Evolutionary conservation across 2,329 filamentous ascomycete genomes (phyloP).

Genomic region (Clonostachys chloroleuca): DNA sequence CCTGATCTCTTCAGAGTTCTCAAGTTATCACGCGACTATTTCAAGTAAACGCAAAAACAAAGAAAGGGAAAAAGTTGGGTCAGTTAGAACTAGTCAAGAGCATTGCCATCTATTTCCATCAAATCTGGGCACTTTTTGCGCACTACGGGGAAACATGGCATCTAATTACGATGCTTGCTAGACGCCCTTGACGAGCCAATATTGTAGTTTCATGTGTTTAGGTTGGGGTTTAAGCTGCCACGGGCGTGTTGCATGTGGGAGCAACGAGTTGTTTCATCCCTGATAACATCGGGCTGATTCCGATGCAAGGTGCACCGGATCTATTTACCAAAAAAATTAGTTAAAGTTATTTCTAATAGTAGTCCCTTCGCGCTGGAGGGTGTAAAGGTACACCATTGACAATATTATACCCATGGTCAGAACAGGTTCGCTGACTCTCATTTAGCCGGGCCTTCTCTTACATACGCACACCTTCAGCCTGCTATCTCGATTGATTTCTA

Average conservation of each 20-base stretch:
- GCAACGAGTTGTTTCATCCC: slow-evolving; percentile 54
- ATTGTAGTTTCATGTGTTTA: slow-evolving; percentile 75
- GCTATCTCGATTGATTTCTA: too few relatives aligned
- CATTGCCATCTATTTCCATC: too few relatives aligned
- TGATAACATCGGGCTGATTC: slow-evolving; percentile 75
- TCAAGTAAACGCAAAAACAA: too few relatives aligned
- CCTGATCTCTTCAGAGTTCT: too few relatives aligned
- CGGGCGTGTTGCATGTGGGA: slow-evolving; percentile 78
- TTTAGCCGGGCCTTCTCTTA: slow-evolving; percentile 57
- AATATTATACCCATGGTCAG: too few relatives aligned
- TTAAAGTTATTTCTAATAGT: slow-evolving; percentile 73
- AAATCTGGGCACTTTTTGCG: too few relatives aligned
- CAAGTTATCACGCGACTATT: too few relatives aligned
- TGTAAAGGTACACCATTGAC: slow-evolving; percentile 46
- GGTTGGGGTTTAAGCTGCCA: slow-evolving; percentile 70
- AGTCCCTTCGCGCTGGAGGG: slow-evolving; percentile 66
- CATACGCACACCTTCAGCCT: slow-evolving; percentile 66
- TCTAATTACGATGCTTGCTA: slow-evolving; percentile 34
- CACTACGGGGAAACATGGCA: too few relatives aligned
- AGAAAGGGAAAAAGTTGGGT: too few relatives aligned
- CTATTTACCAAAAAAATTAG: slow-evolving; percentile 57
- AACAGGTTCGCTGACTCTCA: too few relatives aligned
- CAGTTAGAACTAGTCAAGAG: too few relatives aligned
- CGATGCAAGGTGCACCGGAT: slow-evolving; percentile 60
- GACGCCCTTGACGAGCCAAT: slow-evolving; percentile 67